phyloP scores from a whole-genome alignment of 495 filamentous ascomycete genomes.

The Cryomyces minteri region DNA sequence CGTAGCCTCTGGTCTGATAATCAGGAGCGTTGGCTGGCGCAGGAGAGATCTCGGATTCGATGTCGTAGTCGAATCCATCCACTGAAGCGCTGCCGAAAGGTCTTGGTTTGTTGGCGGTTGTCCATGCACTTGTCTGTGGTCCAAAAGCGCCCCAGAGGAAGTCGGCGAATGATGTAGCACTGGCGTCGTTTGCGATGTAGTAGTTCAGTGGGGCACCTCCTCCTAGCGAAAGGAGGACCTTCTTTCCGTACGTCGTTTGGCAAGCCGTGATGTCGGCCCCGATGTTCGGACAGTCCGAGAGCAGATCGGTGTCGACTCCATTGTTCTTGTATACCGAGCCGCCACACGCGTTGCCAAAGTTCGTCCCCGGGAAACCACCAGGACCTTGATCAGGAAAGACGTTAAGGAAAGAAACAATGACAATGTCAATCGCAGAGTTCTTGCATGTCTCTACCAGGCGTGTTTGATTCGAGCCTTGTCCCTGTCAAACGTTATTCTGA shows the following conservation, averaged over 20 bases:
- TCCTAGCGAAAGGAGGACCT: conserved; percentile 21
- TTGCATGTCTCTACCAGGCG: conserved; percentile 37
- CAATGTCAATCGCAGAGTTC: conserved; percentile 41
- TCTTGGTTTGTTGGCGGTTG: conserved; percentile 12
- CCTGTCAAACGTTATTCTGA: conserved; percentile 12
- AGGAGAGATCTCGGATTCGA: conserved; percentile 13
- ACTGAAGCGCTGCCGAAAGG: conserved; percentile 19
- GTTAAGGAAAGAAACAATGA: conserved; percentile 48
- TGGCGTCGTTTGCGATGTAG: conserved; percentile 16
- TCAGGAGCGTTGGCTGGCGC: conserved; percentile 5
- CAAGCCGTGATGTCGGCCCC: conserved; percentile 17
- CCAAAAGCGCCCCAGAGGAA: conserved; percentile 48
- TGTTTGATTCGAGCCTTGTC: conserved; percentile 26
- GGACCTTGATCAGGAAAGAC: conserved; percentile 36
- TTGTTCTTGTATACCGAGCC: conserved; percentile 16
- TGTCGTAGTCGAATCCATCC: conserved; percentile 24
- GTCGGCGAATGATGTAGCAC: conserved; percentile 32
- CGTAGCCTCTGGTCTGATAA: conserved; percentile 14
- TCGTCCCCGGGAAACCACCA: conserved; percentile 37
- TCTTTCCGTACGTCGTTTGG: conserved; percentile 19
- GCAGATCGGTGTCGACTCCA: conserved; percentile 11
- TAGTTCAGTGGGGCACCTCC: conserved; percentile 16
- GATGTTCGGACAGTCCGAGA: conserved; percentile 18
- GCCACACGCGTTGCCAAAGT: conserved; percentile 51
- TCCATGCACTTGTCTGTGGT: conserved; percentile 18